phyloP scores from a whole-genome alignment of 805 yeast species.

The Candida sanyiensis region DNA sequence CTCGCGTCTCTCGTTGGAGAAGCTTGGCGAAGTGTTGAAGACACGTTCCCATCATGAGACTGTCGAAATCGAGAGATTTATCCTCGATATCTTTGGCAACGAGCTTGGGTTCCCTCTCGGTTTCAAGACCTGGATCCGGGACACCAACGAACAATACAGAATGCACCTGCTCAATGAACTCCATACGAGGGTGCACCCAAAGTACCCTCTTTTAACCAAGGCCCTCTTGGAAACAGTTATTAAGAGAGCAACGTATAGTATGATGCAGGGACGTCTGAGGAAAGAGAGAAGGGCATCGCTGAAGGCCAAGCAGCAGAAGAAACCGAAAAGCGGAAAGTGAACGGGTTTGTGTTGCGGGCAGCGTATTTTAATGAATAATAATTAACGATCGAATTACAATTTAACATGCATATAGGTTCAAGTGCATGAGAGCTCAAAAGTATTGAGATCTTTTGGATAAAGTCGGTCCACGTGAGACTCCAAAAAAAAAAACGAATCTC shows the following conservation, averaged over 20 bases:
- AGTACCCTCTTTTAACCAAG: conserved; percentile 20
- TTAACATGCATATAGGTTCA: too few relatives aligned
- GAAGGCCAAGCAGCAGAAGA: conserved; percentile 18
- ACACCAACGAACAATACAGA: conserved; percentile 54
- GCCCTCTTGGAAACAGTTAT: conserved; percentile 62
- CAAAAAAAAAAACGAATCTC: too few relatives aligned
- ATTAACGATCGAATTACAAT: neutral
- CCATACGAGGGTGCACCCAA: conserved; percentile 28
- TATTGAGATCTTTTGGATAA: too few relatives aligned
- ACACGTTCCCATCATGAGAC: conserved; percentile 50
- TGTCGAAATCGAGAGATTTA: conserved; percentile 45
- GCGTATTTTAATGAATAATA: neutral
- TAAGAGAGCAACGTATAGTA: conserved; percentile 72
- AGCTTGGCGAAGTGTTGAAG: conserved; percentile 46
- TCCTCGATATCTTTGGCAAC: conserved; percentile 46
- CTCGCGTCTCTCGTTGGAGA: conserved; percentile 53
- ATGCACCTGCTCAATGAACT: conserved; percentile 42
- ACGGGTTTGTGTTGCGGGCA: too few relatives aligned
- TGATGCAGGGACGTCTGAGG: conserved; percentile 74
- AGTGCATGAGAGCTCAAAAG: too few relatives aligned
- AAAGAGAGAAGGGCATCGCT: conserved; percentile 53
- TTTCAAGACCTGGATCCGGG: conserved; percentile 79
- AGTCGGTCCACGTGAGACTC: too few relatives aligned
- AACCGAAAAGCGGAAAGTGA: conserved; percentile 1
- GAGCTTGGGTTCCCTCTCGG: conserved; percentile 71